phyloP scores from a whole-genome alignment of 2,329 filamentous ascomycete genomes.

The Nannizzia gypsea region DNA sequence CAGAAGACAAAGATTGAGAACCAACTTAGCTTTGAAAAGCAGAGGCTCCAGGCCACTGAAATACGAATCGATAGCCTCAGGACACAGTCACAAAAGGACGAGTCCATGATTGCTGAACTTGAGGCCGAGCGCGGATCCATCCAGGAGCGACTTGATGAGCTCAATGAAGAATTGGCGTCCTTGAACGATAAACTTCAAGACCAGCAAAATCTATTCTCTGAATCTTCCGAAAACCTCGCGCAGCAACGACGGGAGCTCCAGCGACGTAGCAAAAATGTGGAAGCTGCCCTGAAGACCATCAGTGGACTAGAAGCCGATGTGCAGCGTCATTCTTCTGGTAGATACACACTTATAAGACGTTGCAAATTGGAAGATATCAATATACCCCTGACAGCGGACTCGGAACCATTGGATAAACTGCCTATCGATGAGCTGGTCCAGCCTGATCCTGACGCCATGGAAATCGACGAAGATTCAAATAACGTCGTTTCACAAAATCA shows the following conservation, averaged over 20 bases:
- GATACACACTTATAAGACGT: constrained; percentile 71
- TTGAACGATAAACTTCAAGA: constrained; percentile 60
- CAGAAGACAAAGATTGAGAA: constrained; percentile 56
- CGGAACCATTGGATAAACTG: constrained; percentile 60
- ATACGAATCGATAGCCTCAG: constrained; percentile 59
- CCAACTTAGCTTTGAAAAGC: constrained; percentile 53
- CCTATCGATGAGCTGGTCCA: constrained; percentile 76
- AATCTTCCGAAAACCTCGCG: constrained; percentile 63
- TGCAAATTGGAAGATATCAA: constrained; percentile 91
- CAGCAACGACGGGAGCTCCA: constrained; percentile 69
- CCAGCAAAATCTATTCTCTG: constrained; percentile 54
- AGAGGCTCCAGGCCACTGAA: constrained; percentile 58
- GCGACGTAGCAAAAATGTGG: constrained; percentile 73
- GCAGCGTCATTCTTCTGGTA: constrained; percentile 70
- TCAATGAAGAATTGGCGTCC: constrained; percentile 65
- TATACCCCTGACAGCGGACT: constrained; percentile 64
- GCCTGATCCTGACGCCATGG: constrained; percentile 77
- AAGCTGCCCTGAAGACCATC: constrained; percentile 61
- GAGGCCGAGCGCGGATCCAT: constrained; percentile 62
- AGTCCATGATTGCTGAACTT: constrained; percentile 58
- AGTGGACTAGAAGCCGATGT: constrained; percentile 70
- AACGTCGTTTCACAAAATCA: constrained; percentile 42
- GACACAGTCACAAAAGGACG: constrained; percentile 52
- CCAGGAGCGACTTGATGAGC: constrained; percentile 57
- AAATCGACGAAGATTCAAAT: constrained; percentile 62